These are phyloP conservation scores for Lophiostoma macrostomum DNA, from an alignment of 495 filamentous ascomycete genomes.

Conservation along the genomic window DNA sequence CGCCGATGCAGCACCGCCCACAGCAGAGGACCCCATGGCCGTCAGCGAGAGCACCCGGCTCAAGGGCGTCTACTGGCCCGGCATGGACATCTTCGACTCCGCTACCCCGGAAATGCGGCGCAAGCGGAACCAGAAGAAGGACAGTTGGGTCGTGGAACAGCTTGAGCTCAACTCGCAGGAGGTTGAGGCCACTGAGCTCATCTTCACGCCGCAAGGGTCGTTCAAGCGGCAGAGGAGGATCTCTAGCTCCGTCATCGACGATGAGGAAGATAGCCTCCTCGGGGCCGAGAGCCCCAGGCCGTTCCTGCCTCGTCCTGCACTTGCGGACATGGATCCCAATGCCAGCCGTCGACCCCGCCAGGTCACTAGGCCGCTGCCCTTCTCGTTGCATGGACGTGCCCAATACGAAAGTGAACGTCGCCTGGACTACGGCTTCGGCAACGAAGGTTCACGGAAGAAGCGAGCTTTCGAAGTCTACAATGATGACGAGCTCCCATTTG, in stretches of 20 bases:
- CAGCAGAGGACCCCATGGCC: constrained; percentile 25
- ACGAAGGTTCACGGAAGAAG: constrained; percentile 19
- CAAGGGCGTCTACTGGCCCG: constrained; percentile 76
- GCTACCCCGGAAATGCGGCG: constrained; percentile 73
- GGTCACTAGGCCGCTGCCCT: neutral
- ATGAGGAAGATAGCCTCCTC: constrained; percentile 35
- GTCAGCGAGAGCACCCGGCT: constrained; percentile 49
- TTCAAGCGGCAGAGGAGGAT: constrained; percentile 58
- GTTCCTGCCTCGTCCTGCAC: constrained; percentile 20
- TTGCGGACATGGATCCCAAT: constrained; percentile 32
- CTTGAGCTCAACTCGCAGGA: constrained; percentile 66
- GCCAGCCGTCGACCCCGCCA: constrained; percentile 17
- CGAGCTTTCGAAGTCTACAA: constrained; percentile 34
- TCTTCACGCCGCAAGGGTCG: constrained; percentile 57
- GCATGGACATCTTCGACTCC: constrained; percentile 87
- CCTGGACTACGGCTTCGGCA: constrained; percentile 22
- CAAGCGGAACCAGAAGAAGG: constrained; percentile 85
- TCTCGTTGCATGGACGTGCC: constrained; percentile 5
- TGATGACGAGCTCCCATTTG: constrained; percentile 37
- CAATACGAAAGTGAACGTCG: constrained; percentile 21
- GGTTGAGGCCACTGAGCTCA: constrained; percentile 68
- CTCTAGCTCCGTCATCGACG: constrained; percentile 43
- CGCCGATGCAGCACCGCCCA: constrained; percentile 13
- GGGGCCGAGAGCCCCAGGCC: constrained; percentile 26
- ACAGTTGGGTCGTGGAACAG: constrained; percentile 61